These are phyloP conservation scores for Stachybotrys chartarum DNA, from an alignment of 2,329 filamentous ascomycete genomes.

Conservation along the genomic window DNA sequence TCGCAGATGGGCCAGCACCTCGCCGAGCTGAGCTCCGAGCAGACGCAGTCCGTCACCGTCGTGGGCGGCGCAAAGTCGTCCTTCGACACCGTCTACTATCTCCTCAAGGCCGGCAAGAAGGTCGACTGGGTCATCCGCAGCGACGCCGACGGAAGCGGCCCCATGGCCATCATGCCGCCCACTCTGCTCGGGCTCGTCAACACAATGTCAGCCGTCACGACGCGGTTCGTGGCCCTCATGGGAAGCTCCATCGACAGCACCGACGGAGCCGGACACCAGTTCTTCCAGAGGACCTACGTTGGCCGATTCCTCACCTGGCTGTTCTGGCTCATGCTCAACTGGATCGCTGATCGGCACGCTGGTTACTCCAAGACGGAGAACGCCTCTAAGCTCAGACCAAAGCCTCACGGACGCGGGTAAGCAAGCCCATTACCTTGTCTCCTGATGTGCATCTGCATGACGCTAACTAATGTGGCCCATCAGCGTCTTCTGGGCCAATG, in stretches of 20 bases:
- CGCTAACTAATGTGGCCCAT: too few relatives aligned
- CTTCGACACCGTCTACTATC: constrained; percentile 23
- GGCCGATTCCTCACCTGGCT: constrained; percentile 7
- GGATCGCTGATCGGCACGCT: constrained; percentile 11
- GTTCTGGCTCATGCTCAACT: constrained; percentile 12
- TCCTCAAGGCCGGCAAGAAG: constrained; percentile 19
- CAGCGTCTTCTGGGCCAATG: constrained; percentile 22
- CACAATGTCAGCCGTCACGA: constrained; percentile 17
- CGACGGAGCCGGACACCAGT: constrained; percentile 12
- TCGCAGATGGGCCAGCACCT: constrained; percentile 10
- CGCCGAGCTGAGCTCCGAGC: neutral
- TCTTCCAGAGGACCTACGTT: constrained; percentile 16
- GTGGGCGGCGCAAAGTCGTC: constrained; percentile 24
- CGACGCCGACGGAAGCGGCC: constrained; percentile 15
- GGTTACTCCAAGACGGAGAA: constrained; percentile 15
- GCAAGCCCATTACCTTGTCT: neutral
- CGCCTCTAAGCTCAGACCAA: constrained; percentile 11
- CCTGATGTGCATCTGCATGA: too few relatives aligned
- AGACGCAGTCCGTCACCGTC: constrained; percentile 13
- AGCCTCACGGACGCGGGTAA: constrained; percentile 9
- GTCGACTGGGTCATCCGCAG: constrained; percentile 25
- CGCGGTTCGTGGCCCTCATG: constrained; percentile 14
- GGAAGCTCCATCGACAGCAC: constrained; percentile 23
- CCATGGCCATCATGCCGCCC: constrained; percentile 20
- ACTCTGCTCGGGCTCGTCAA: constrained; percentile 16